Percentiles rank a stretch among this genome's conserved stretches.
phyloP scores from a whole-genome alignment of 306 rosid species.

The Lathyrus tuberosus region DNA sequence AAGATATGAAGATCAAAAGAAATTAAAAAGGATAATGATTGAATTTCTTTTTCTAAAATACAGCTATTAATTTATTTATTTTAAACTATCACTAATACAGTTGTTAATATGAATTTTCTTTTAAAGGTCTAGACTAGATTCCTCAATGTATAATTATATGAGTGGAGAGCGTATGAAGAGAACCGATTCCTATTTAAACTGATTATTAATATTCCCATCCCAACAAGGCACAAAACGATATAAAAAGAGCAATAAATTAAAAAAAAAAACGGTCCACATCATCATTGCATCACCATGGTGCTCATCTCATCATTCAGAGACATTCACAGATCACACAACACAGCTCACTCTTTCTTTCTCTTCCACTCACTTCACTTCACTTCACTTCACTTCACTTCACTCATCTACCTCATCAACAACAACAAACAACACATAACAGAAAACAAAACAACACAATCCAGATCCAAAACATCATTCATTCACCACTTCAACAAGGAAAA shows the following conservation, averaged over 20 bases:
- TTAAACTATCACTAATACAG: too few relatives aligned
- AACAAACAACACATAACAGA: not conserved
- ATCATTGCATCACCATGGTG: constrained; percentile 3
- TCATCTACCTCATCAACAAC: not conserved
- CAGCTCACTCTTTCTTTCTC: constrained; percentile 11
- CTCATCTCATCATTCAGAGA: constrained; percentile 10
- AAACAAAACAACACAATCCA: not conserved
- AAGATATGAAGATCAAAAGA: too few relatives aligned
- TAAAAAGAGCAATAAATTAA: not conserved
- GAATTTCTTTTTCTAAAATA: too few relatives aligned
- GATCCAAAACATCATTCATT: not conserved
- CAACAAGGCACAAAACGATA: not conserved
- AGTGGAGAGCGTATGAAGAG: too few relatives aligned
- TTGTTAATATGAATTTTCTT: too few relatives aligned
- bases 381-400: not conserved
- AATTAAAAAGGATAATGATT: too few relatives aligned
- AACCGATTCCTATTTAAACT: too few relatives aligned
- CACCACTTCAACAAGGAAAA: not conserved
- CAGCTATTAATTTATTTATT: too few relatives aligned
- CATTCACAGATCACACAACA: constrained; percentile 8
- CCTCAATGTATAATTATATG: too few relatives aligned
- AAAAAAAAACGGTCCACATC: not conserved
- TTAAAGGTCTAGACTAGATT: too few relatives aligned
- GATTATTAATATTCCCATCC: not conserved
- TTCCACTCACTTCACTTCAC: constrained; percentile 10